Base-by-base conservation (phyloP, 768 basidiomycete species). In the Suillus plorans region DNA sequence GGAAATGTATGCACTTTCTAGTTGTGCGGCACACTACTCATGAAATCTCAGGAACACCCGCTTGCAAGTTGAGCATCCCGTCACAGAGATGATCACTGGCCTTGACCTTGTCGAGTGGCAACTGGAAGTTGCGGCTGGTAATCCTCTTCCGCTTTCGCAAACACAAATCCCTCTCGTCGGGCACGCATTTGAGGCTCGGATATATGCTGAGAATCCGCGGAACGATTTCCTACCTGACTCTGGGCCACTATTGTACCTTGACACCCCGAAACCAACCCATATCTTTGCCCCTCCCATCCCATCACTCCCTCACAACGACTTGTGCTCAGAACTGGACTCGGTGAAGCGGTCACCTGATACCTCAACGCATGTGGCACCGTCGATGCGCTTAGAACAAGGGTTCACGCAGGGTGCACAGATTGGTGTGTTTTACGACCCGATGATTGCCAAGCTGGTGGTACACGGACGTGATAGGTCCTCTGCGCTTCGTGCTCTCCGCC, bases 31-130 rank as follows among this genome's bases (percentile, higher is more conserved):
- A 49, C 55, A 39, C 34, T 1, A 28, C 41, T 59, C 25, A 64
- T 22, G 4, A 41, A 31, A 49, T 22, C 28, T 39, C 49, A 92
- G 91, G 92, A 94, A 94, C 69, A 93, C 92, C 13, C 84, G 92
- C 44, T 73, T 94, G 50, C 93, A 94, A 77, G 92, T 94, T 37
- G 93, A 96, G 70, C 95, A 96, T 73, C 94, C 94, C 16, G 92
- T 97, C 36, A 95, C 95, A 0, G 95, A 96, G 77, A 96, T 96
- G 90, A 87, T 97, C 60, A 97, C 95, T 1, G 94, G 94, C 1
- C 82, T 95, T 31, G 95, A 98, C 71, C 87, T 98, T 5, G 95
- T 98, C 9, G 91, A 97, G 77, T 97, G 95, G 95, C 95, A 98
- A 72, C 81, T 97, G 25, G 90, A 94, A 81, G 90, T 97, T 44